Conservation (phyloP, 768 basidiomycete species). For the Melanogaster broomeanus region DNA sequence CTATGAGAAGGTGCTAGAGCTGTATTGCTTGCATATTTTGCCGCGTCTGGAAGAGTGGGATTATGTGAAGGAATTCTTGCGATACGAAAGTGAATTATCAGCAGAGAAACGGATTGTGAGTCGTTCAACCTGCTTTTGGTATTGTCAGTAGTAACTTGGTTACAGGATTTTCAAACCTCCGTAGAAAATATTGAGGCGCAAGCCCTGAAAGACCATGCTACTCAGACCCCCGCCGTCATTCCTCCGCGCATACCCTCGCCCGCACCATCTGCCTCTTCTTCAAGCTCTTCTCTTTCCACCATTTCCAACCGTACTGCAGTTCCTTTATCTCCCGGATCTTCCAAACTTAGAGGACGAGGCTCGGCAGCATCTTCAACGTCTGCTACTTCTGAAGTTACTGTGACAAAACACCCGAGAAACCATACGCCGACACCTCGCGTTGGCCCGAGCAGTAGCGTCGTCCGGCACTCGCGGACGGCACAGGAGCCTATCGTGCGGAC, state of each 20-base stretch:
- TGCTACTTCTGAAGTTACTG: conserved; percentile 24
- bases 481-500: conserved; percentile 11
- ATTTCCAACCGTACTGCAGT: conserved; percentile 73
- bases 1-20: conserved; percentile 74
- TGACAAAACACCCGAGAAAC: conserved; percentile 19
- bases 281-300: conserved; percentile 67
- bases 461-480: conserved; percentile 7
- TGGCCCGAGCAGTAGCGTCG: conserved; percentile 14
- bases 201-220: conserved; percentile 30
- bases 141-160: conserved; percentile 7
- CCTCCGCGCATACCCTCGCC: conserved; percentile 43
- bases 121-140: background rate
- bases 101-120: conserved; percentile 53
- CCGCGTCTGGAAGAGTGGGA: conserved; percentile 79
- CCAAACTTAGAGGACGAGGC: conserved; percentile 13
- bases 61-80: conserved; percentile 74
- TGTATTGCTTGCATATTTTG: conserved; percentile 74
- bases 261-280: conserved; percentile 58
- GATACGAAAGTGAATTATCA: conserved; percentile 68
- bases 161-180: conserved; percentile 35
- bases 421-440: conserved; percentile 8
- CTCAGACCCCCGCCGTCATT: conserved; percentile 21
- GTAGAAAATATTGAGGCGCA: conserved; percentile 39
- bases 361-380: conserved; percentile 23
- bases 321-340: conserved; percentile 33